Evolutionary conservation across 805 yeast species (phyloP).

Genomic region (Vanderwaltozyma polyspora): DNA sequence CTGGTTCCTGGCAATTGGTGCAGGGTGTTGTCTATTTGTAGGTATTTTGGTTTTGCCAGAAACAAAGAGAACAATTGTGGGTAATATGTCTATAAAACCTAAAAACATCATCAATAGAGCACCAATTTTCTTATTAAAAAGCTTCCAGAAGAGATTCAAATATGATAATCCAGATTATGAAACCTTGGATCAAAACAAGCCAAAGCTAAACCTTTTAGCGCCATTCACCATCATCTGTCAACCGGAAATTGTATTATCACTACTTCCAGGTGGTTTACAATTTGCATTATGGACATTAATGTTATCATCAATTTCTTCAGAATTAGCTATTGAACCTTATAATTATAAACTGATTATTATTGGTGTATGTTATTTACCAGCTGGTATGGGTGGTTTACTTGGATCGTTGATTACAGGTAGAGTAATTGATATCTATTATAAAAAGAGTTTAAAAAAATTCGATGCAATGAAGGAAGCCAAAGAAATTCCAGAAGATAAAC

Average conservation of each 20-base stretch:
- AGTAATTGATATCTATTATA: conserved; percentile 42
- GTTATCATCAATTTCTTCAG: conserved; percentile 51
- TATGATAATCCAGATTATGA: conserved; percentile 23
- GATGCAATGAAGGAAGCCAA: conserved; percentile 17
- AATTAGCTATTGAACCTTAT: conserved; percentile 37
- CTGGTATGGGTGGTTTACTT: conserved; percentile 55
- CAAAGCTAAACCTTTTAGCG: conserved; percentile 24
- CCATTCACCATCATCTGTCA: conserved; percentile 35
- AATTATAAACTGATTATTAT: conserved; percentile 42
- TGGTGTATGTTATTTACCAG: conserved; percentile 64
- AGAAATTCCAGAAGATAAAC: conserved; percentile 14
- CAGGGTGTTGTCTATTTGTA: conserved; percentile 34
- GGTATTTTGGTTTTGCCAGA: conserved; percentile 48
- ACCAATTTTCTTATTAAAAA: conserved; percentile 29
- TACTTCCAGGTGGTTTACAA: conserved; percentile 50
- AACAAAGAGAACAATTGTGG: conserved; percentile 59
- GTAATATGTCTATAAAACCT: conserved; percentile 60
- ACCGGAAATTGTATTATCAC: conserved; percentile 37
- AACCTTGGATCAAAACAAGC: conserved; percentile 17
- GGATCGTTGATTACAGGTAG: conserved; percentile 54
- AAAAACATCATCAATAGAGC: conserved; percentile 30
- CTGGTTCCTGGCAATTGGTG: conserved; percentile 59
- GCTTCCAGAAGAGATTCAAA: conserved; percentile 15
- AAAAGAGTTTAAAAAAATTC: conserved; percentile 19
- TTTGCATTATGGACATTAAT: conserved; percentile 63